phyloP scores from a whole-genome alignment of 371 early-diverging fungal genomes.

The Mucor irregularis region DNA sequence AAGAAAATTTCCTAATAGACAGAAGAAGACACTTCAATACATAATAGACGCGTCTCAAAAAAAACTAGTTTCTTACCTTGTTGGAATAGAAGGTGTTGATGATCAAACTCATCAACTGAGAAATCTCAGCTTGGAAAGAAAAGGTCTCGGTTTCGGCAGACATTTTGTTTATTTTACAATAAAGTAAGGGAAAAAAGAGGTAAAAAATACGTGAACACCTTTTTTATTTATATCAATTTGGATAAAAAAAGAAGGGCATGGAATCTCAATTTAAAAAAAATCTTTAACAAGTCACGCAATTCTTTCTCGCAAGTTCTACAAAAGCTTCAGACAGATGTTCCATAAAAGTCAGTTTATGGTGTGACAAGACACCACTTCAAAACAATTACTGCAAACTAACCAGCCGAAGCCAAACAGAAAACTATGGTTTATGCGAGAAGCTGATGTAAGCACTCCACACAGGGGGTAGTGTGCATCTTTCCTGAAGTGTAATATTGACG shows the following conservation, averaged over 20 bases:
- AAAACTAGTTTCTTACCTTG: conserved; percentile 32
- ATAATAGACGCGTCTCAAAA: background rate
- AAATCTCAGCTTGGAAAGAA: conserved; percentile 92
- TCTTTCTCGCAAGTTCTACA: conserved; percentile 29
- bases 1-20: conserved; percentile 74
- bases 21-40: background rate
- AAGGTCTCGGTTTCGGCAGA: conserved; percentile 65
- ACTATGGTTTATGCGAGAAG: no score
- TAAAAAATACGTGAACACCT: background rate
- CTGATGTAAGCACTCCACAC: no score
- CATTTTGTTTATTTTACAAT: conserved; percentile 24
- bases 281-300: conserved; percentile 21
- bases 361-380: no score
- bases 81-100: conserved; percentile 57
- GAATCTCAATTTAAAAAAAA: conserved; percentile 5
- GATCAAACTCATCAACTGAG: conserved; percentile 94
- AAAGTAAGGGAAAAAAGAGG: conserved; percentile 21
- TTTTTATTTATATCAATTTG: conserved; percentile 2
- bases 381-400: no score
- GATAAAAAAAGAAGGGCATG: conserved; percentile 10
- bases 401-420: no score
- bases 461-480: no score
- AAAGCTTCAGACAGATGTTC: background rate
- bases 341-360: no score
- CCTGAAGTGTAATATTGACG: no score